A percentile compares a stretch with the other conserved stretches of the same genome.
phyloP scores from a whole-genome alignment of 1,284 basidiomycete genomes.

The Somion occarium region DNA sequence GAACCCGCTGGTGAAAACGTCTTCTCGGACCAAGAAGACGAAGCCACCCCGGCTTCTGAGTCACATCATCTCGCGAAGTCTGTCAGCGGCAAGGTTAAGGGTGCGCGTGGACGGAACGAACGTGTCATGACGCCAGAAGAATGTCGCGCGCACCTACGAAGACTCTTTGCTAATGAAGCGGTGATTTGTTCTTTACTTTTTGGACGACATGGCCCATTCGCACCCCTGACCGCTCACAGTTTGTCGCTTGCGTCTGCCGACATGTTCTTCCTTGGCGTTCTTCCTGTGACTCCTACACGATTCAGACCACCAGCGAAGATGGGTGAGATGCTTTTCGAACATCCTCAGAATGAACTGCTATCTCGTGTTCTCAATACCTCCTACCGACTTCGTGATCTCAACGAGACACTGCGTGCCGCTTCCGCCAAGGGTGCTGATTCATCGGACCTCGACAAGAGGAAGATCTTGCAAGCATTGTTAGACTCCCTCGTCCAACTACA shows the following conservation, averaged over 20 bases:
- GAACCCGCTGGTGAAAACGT: conserved; percentile 43
- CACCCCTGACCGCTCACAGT: conserved; percentile 48
- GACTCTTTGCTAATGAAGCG: conserved; percentile 82
- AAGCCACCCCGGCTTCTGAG: conserved; percentile 12
- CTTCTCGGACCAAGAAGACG: conserved; percentile 38
- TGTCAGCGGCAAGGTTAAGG: conserved; percentile 78
- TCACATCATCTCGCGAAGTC: conserved; percentile 48
- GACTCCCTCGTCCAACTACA: conserved; percentile 89
- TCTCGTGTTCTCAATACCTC: conserved; percentile 80
- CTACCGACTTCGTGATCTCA: conserved; percentile 78
- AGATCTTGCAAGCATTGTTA: conserved; percentile 69
- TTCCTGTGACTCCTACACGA: conserved; percentile 91
- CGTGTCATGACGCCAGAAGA: conserved; percentile 89
- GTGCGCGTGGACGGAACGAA: conserved; percentile 75
- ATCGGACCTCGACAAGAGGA: conserved; percentile 55
- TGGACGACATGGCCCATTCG: conserved; percentile 88
- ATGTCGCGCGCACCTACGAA: conserved; percentile 89
- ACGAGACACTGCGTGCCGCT: conserved; percentile 60
- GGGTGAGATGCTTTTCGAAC: conserved; percentile 93
- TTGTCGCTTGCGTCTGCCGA: conserved; percentile 77
- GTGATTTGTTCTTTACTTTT: conserved; percentile 85
- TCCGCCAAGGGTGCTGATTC: conserved; percentile 52
- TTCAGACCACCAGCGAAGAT: conserved; percentile 94
- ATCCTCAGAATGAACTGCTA: conserved; percentile 95
- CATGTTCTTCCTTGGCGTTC: conserved; percentile 95